Evolutionary conservation across 306 rosid genomes (phyloP).

Genomic region (Inga oerstediana): DNA sequence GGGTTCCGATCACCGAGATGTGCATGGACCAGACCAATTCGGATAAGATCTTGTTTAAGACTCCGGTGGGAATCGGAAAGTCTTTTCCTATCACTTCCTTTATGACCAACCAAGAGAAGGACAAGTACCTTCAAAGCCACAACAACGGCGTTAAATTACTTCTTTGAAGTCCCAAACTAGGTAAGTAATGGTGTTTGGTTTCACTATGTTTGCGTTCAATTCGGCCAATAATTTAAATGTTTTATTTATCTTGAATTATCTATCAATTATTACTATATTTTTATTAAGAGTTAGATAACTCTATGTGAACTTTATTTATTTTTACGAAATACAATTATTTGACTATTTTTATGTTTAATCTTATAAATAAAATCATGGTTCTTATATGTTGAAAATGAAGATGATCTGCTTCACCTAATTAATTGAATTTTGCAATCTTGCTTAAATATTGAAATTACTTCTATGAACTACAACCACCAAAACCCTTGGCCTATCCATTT

Average conservation of each 20-base stretch:
- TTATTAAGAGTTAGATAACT: background rate
- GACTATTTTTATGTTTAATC: background rate
- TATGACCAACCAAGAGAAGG: conserved; percentile 67
- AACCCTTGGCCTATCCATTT: too few species aligned
- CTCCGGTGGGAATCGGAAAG: conserved; percentile 76
- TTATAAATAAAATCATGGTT: background rate
- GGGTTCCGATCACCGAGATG: conserved; percentile 84
- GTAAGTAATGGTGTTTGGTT: background rate
- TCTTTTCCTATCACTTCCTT: conserved; percentile 66
- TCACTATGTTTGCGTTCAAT: background rate
- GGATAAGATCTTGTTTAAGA: conserved; percentile 60
- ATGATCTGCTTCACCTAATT: background rate
- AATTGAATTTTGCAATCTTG: background rate
- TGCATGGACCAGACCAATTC: conserved; percentile 51
- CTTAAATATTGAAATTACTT: too few species aligned
- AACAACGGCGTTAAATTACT: background rate
- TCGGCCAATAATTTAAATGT: background rate
- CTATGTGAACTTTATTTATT: background rate
- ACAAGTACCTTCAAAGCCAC: conserved; percentile 12
- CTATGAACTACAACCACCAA: background rate
- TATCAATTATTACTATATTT: background rate
- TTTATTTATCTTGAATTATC: background rate
- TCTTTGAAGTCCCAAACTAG: background rate
- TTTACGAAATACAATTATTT: background rate
- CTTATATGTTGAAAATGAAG: background rate